These are phyloP conservation scores for Ceratocystis huliohia DNA, from an alignment of 2,329 filamentous ascomycete species.

Conservation along the genomic window DNA sequence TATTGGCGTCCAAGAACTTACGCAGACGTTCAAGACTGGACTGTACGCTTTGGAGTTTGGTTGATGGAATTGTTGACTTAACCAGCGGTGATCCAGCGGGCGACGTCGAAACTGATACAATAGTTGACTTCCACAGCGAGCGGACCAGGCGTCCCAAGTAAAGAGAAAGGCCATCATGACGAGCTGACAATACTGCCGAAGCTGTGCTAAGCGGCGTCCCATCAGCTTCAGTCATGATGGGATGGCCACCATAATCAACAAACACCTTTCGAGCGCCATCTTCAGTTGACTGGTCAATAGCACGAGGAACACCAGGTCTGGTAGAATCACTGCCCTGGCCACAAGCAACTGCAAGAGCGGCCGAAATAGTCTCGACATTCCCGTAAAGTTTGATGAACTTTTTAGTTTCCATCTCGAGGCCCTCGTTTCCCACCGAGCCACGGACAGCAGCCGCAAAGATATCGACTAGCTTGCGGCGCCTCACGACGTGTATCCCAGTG, in stretches of 20 bases:
- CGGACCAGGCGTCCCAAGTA: constrained; percentile 83
- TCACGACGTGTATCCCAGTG: constrained; percentile 74
- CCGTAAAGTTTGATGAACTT: constrained; percentile 80
- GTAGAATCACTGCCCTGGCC: constrained; percentile 68
- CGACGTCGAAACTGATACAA: constrained; percentile 45
- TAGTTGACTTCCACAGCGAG: constrained; percentile 70
- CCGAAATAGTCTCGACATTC: constrained; percentile 75
- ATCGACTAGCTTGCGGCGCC: constrained; percentile 74
- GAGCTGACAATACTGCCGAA: constrained; percentile 72
- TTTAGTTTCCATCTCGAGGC: constrained; percentile 66
- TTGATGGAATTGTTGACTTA: constrained; percentile 49
- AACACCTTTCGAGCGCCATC: constrained; percentile 78
- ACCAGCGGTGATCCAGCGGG: constrained; percentile 51
- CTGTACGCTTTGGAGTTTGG: constrained; percentile 65
- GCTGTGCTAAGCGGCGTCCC: constrained; percentile 64
- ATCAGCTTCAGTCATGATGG: constrained; percentile 63
- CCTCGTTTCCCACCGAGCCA: constrained; percentile 60
- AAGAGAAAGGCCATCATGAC: constrained; percentile 75
- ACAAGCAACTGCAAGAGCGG: constrained; percentile 86
- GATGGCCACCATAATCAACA: constrained; percentile 82
- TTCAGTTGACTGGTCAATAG: constrained; percentile 72
- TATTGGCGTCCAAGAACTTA: constrained; percentile 76
- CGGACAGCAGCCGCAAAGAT: constrained; percentile 77
- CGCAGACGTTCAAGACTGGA: constrained; percentile 66
- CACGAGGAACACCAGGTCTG: constrained; percentile 56